Evolutionary conservation across 2,329 filamentous ascomycete genomes (phyloP), one percentile per base, ranked within the genome.

Genomic region (Colletotrichum magnum): DNA sequence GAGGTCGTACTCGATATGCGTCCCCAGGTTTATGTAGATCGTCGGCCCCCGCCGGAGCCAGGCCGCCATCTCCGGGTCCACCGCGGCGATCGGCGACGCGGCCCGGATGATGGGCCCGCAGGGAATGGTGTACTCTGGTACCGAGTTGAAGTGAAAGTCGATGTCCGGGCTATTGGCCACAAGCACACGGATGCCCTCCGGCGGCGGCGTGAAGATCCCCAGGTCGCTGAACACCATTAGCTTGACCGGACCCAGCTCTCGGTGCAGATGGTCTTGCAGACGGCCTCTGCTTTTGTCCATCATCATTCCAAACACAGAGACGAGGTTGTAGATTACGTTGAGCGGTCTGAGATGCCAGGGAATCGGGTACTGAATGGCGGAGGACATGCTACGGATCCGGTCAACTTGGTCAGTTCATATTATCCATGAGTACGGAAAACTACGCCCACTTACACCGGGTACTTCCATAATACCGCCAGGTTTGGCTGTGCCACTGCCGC

Each of bases 181-280:
- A 16, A 64, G 59, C 7, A 61, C 43, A 4, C 47, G 48, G 6
- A 64, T 41, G 16, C 69, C 60, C 7, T 50, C 16, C 47, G 50
- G 56, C 1, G 70, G 56, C n/a, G 58, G 41, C 18, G 68, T 70
- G 3, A 75, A 56, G 9, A 78, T 62, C 13, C 75, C 74, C 1
- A 84, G 58, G 7, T 78, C 72, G 58, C 82, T 77, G 62, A 77
- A 79, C 15, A 26, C 36, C 5, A 87, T 87, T 15, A 80, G 65
- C 1, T 81, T 81, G 13, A 85, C 76, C 3, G 12, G 64, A 10
- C 16, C 41, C 9, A 58, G 48, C 9, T 39, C 7, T 3, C 54
- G 15, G 24, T 60, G 26, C 4, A 64, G 15, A 28, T 45, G 24
- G 18, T 45, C 26, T 10, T 47, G 15, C 10, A 68, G 13, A 9